Evolutionary conservation across 257 asterid genomes (phyloP).

Genomic region (Jaltomata sinuosa): DNA sequence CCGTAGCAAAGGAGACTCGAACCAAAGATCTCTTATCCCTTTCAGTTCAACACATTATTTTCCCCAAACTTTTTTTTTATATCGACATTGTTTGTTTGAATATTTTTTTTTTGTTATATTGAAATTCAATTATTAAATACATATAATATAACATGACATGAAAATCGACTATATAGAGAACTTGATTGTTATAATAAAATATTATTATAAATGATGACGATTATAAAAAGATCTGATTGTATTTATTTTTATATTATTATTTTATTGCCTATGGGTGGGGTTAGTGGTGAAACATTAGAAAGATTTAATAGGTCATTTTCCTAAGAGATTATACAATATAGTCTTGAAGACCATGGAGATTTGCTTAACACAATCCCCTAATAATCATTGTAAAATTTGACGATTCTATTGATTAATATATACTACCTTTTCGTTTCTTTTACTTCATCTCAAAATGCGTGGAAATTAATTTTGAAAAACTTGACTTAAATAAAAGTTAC

Average conservation of each 20-base stretch:
- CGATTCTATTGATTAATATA: neutral
- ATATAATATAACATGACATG: neutral
- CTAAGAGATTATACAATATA: neutral
- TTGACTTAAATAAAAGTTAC: neutral
- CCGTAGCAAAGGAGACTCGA: too few relatives aligned
- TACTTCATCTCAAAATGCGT: neutral
- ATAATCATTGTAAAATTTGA: neutral
- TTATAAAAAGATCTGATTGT: neutral
- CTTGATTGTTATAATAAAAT: neutral
- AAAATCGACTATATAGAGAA: too few relatives aligned
- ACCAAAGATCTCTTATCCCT: neutral
- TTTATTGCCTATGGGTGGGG: neutral
- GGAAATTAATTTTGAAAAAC: neutral
- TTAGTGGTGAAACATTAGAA: neutral
- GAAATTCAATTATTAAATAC: too few relatives aligned
- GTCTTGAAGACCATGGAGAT: neutral
- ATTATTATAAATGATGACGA: neutral
- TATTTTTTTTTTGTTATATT: neutral
- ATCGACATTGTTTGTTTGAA: neutral
- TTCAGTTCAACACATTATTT: neutral
- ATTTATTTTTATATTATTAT: neutral
- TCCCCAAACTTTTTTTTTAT: too few relatives aligned
- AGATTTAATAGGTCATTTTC: neutral
- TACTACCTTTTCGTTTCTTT: neutral
- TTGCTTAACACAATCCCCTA: neutral